Base-by-base conservation (phyloP, 495 filamentous ascomycete species). In the Schizothecium vesticola region DNA sequence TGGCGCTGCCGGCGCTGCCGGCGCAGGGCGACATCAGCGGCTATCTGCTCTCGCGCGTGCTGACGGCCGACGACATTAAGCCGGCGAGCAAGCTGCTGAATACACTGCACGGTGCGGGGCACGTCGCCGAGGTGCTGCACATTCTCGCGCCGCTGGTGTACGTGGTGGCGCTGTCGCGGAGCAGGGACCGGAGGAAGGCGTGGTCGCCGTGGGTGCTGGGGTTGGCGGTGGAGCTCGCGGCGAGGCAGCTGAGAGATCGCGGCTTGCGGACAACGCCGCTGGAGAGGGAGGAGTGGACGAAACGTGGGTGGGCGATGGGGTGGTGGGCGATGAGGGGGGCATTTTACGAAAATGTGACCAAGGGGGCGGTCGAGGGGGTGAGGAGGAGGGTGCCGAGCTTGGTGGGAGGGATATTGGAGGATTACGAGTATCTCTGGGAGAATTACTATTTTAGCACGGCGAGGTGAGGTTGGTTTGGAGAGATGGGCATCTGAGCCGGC, bases 341-440 rank as follows among this genome's bases (percentile, higher is more conserved):
- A 9, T 97, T 97, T 72, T 99, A 97, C 79, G 91, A 97, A 77
- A 92, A 94, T 74, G 82, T 97, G 63, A 97, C 93, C 33, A 94
- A 92, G 88, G 90, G 82, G 8, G 86, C 90, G 79, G 88, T 91
- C 3, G 78, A 75, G 26, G 91, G 87, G 72, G 86, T 97, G 72
- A 89, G 88, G 71, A 84, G 85, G 57, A 89, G 90, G 59, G 80
- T 97, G 74, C 85, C 96, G 63, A 89, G 90, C 71, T 80, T 98
- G 71, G 81, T 97, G 19, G 88, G 86, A 1, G 93, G 89, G 63
- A 86, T 99, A 24, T 73, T 98, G 65, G 94, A 96, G 76, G 96
- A 99, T 75, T 98, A 98, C 73, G 92, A 96, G 75, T 97, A 95
- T 74, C 83, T 99, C 19, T 99, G 95, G 95, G 94, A 97, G 80